Base-by-base conservation (phyloP, 768 basidiomycete species). In the Trametes elegans region DNA sequence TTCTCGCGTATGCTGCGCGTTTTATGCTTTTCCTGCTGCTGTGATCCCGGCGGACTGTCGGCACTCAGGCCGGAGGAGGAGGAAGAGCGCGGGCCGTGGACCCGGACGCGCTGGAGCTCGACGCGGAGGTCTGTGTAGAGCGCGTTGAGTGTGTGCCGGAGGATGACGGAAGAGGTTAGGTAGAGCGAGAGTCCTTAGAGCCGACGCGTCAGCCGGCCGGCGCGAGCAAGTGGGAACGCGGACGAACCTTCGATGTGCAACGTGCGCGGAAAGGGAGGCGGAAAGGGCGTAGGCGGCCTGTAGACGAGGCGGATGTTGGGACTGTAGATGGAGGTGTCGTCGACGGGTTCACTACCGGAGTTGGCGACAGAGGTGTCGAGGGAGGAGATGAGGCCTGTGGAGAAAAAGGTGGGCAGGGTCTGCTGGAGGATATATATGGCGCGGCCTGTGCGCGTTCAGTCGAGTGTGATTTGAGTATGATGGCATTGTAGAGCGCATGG, bases 91-190 rank as follows among this genome's bases (percentile, higher is more conserved):
- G 51, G 55, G 27, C 62, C 60, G 50, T 69, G 62, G 13, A 74
- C 69, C 1, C 63, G 65, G 40, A 85, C 67, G 63, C 79, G 84
- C 19, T 73, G 74, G 35, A 88, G 68, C 34, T 75, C 74, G 32
- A 92, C 79, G 3, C 64, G 68, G 31, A 89, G 71, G 65, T 89
- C 83, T 10, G 84, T 78, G 65, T 89, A 90, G 14, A 91, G 68
- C 11, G 90, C 84, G 64, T 83, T 87, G 66, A 92, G 78, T 5
- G 89, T 87, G 58, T 87, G 88, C 18, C 85, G 78, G 18, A 90
- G 71, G 58, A 90, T 80, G 3, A 79, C 78, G 2, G 87, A 82
- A 0, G 87, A 88, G 1, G 86, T 79, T 56, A 84, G 75, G 69
- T 91, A 92, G 27, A 91, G 62, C 7, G 84, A 81, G 3, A 88